Evolutionary conservation across 2,329 filamentous ascomycete species (phyloP).

Genomic region (Neurospora crassa): DNA sequence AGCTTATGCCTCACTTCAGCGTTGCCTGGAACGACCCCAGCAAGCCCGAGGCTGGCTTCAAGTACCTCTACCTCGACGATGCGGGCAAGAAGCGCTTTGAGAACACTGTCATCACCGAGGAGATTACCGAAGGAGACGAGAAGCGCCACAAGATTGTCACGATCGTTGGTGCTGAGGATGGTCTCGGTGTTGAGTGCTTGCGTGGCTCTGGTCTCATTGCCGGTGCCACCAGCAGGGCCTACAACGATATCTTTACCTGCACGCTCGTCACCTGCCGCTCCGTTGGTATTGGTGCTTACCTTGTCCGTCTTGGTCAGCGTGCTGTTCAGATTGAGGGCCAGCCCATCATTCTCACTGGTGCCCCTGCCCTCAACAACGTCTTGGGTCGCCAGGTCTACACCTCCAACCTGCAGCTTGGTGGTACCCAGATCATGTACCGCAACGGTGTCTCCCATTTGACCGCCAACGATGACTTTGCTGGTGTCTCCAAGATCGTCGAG

Average conservation of each 20-base stretch:
- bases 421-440: slow-evolving; percentile 99
- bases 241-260: slow-evolving; percentile 98
- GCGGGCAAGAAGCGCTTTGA: slow-evolving; percentile 82
- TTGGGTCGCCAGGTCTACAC: slow-evolving; percentile 97
- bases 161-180: slow-evolving; percentile 86
- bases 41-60: slow-evolving; percentile 83
- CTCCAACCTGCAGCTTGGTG: slow-evolving; percentile 96
- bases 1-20: slow-evolving; percentile 93
- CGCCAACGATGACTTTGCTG: slow-evolving; percentile 92
- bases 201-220: slow-evolving; percentile 96
- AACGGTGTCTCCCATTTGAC: slow-evolving; percentile 99
- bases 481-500: slow-evolving; percentile 94
- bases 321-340: slow-evolving; percentile 98
- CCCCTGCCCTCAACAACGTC: slow-evolving; percentile 94
- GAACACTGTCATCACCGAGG: slow-evolving; percentile 80
- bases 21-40: slow-evolving; percentile 86
- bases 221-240: slow-evolving; percentile 90
- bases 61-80: slow-evolving; percentile 89
- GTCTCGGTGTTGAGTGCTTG: slow-evolving; percentile 94
- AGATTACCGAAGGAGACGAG: slow-evolving; percentile 78
- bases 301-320: slow-evolving; percentile 95
- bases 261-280: slow-evolving; percentile 96
- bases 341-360: slow-evolving; percentile 96
- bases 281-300: slow-evolving; percentile 98
- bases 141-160: slow-evolving; percentile 89